Percentiles rank a stretch among this genome's conserved stretches.
These are phyloP conservation scores for Torulaspora maleeae DNA, from an alignment of 805 yeast genomes.

Conservation along the genomic window DNA sequence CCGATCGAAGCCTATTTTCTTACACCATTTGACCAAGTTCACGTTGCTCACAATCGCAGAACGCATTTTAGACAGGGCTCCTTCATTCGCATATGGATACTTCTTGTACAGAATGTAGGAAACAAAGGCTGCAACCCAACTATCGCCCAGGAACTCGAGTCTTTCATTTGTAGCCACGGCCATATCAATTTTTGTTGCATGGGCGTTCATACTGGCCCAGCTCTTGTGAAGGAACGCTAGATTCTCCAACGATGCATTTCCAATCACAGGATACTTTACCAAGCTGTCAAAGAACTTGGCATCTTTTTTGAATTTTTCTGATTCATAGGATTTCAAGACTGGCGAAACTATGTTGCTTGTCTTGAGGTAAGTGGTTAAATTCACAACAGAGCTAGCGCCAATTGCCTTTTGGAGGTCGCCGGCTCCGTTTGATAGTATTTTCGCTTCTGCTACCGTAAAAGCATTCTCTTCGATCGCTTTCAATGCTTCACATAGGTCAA, in stretches of 20 bases:
- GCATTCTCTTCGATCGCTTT: conserved; percentile 14
- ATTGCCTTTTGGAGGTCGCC: conserved; percentile 12
- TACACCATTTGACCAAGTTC: conserved; percentile 60
- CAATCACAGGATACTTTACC: conserved; percentile 21
- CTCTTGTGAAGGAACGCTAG: conserved; percentile 25
- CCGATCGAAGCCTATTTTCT: conserved; percentile 56
- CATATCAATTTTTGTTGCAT: conserved; percentile 15
- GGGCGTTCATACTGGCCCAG: conserved; percentile 17
- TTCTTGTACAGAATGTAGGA: conserved; percentile 57
- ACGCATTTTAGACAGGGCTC: conserved; percentile 63
- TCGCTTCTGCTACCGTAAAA: conserved; percentile 1
- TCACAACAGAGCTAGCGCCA: conserved; percentile 15
- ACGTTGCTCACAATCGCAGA: conserved; percentile 63
- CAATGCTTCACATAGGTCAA: conserved; percentile 14
- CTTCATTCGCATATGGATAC: conserved; percentile 69
- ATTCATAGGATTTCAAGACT: conserved; percentile 11
- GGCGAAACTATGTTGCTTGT: conserved; percentile 2
- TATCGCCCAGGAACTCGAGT: conserved; percentile 81
- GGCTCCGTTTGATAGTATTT: neutral
- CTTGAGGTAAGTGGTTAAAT: conserved; percentile 11
- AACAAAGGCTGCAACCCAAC: conserved; percentile 62
- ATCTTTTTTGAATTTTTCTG: conserved; percentile 11
- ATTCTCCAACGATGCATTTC: conserved; percentile 18
- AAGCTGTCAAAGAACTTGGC: conserved; percentile 9
- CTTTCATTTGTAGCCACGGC: conserved; percentile 53